These are phyloP conservation scores for Botrytis galanthina DNA, from an alignment of 2,329 filamentous ascomycete species.

Conservation along the genomic window DNA sequence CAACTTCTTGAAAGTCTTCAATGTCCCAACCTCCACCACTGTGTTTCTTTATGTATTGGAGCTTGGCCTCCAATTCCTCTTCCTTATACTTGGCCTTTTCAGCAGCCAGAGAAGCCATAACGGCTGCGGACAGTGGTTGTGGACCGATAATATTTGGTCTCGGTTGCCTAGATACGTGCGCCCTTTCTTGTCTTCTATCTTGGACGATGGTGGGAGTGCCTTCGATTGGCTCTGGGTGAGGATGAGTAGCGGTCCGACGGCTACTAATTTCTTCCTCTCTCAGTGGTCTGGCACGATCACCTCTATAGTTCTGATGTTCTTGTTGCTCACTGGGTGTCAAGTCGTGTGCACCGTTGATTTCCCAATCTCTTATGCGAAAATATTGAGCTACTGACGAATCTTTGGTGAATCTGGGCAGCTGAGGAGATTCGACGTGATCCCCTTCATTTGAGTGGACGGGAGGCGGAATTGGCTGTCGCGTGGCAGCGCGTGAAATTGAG, in stretches of 20 bases:
- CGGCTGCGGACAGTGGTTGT: neutral
- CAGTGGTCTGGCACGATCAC: neutral
- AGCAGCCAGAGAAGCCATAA: neutral
- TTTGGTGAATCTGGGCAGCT: neutral
- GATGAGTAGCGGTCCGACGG: neutral
- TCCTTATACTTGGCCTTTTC: neutral
- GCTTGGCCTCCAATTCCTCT: neutral
- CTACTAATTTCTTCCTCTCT: neutral
- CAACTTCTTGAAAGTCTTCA: neutral
- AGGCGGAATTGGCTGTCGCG: neutral
- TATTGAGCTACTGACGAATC: neutral
- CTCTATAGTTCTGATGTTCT: neutral
- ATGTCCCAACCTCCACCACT: neutral
- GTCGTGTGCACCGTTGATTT: neutral
- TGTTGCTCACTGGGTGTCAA: neutral
- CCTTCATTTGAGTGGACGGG: neutral
- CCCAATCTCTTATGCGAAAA: neutral
- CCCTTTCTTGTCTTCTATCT: neutral
- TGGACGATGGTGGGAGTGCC: neutral
- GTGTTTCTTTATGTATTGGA: neutral
- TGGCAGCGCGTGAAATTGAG: neutral
- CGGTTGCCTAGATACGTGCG: accelerated
- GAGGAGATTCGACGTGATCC: neutral
- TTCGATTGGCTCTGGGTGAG: neutral
- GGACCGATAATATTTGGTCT: accelerated